Base-by-base conservation (phyloP, 495 filamentous ascomycete species). In the Hypomontagnella monticulosa region DNA sequence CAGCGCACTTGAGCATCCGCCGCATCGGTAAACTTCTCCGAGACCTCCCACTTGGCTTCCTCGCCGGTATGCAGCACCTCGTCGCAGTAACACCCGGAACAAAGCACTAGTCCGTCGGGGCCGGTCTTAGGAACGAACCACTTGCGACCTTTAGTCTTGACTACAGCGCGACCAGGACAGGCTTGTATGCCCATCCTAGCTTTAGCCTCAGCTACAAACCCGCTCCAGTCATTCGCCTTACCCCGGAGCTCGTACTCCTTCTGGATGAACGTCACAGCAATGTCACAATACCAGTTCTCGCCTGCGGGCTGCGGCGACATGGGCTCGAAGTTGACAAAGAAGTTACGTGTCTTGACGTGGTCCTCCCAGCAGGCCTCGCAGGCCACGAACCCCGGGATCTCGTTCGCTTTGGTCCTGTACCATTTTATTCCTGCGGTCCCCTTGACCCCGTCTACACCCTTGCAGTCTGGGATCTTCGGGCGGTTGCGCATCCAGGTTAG, bases 291-390 rank as follows among this genome's bases (percentile, higher is more conserved):
- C 75, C 75, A 78, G 18, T 66, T 60, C 9, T 71, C 70, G 15
- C 67, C 62, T n/a, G 56, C 67, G 1, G 67, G 67, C 19, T 76
- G 73, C 9, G 67, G 43, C 6, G 50, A 57, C 4, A 69, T 41
- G 1, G 51, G 66, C 20, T 61, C 65, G 42, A 78, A 75, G 34
- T 64, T 56, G 20, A 36, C 37, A 1, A 57, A 54, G 56, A 79
- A 76, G 0, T 32, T 44, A n/a, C 71, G 72, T 5, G 65, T 72
- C n/a, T 62, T 37, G 11, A 80, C 32, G 11, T 65, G 50, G 46
- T 80, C 78, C 30, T 77, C 72, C 42, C 76, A 74, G 32, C 78
- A 80, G 0, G 74, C 78, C 50, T 75, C 52, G 19, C 78, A 80
- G 36, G 63, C 55, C 12, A 74, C 61, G 41, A 77, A 77, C 15